Percentiles rank a stretch among this genome's conserved stretches.
Evolutionary conservation across 1,284 basidiomycete genomes (phyloP).

Genomic region (Ustilago vetiveriae): DNA sequence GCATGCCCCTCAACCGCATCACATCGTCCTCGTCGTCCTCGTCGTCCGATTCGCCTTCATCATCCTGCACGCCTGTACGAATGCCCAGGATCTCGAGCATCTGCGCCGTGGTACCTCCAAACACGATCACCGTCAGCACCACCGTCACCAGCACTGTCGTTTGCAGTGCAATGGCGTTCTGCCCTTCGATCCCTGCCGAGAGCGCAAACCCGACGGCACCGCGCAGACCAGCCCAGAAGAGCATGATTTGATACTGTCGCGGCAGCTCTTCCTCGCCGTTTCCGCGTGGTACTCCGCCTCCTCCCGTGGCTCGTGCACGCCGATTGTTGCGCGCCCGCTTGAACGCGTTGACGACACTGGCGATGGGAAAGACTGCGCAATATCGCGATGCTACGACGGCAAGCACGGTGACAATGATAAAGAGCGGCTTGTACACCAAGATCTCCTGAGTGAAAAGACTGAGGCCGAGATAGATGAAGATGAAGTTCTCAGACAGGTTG

Average conservation of each 20-base stretch:
- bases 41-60: constrained; percentile 75
- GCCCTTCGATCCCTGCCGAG: constrained; percentile 91
- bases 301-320: constrained; percentile 33
- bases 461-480: constrained; percentile 98
- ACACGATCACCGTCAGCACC: constrained; percentile 91
- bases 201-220: constrained; percentile 97
- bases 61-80: constrained; percentile 81
- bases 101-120: constrained; percentile 93
- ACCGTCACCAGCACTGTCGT: constrained; percentile 96
- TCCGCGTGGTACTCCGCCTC: constrained; percentile 41
- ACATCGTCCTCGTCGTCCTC: constrained; percentile 47
- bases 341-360: constrained; percentile 87
- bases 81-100: constrained; percentile 99
- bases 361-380: constrained; percentile 95
- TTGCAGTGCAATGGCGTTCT: constrained; percentile 87
- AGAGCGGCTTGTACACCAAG: constrained; percentile 92
- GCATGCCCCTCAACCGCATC: constrained; percentile 35
- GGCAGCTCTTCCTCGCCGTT: constrained; percentile 54
- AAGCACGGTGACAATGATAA: constrained; percentile 75
- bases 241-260: constrained; percentile 69
- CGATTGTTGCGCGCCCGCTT: constrained; percentile 83
- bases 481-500: constrained; percentile 92
- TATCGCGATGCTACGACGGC: constrained; percentile 94
- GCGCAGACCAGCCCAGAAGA: constrained; percentile 97
- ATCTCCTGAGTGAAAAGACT: constrained; percentile 90